Percentiles rank a stretch among this genome's conserved stretches.
These are phyloP conservation scores for Tolypocladium pustulatum DNA, from an alignment of 2,329 filamentous ascomycete species.

Conservation along the genomic window DNA sequence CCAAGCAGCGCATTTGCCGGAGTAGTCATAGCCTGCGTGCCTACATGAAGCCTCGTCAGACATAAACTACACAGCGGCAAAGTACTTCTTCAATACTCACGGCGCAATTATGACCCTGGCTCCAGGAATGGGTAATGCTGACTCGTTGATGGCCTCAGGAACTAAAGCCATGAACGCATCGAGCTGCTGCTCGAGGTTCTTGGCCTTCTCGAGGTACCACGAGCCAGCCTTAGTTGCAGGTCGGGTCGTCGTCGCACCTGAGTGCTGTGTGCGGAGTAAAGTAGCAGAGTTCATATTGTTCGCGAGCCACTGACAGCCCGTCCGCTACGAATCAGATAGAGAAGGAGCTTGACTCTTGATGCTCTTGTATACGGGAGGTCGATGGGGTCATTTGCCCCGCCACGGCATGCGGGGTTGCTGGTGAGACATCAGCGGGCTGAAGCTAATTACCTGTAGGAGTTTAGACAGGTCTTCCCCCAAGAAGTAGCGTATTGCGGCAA, in stretches of 20 bases:
- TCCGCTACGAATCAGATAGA: neutral
- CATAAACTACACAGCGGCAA: neutral
- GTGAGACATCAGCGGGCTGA: neutral
- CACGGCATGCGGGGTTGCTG: conserved; percentile 6
- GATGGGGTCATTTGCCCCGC: conserved; percentile 3
- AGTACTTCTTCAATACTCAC: conserved; percentile 42
- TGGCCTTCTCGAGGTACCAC: conserved; percentile 66
- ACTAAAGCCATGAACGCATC: conserved; percentile 66
- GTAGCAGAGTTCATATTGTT: too few species aligned
- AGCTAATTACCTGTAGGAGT: neutral
- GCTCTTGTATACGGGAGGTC: neutral
- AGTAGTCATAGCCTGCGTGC: conserved; percentile 90
- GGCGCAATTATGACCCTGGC: conserved; percentile 86
- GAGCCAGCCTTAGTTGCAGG: conserved; percentile 66
- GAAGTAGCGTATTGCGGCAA: neutral
- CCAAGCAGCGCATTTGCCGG: conserved; percentile 84
- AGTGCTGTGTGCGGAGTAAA: too few species aligned
- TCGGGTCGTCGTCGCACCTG: conserved; percentile 20
- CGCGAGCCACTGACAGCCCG: neutral
- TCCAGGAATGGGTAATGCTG: conserved; percentile 53
- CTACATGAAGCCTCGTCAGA: conserved; percentile 31
- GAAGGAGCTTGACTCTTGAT: neutral
- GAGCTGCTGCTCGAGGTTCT: conserved; percentile 56
- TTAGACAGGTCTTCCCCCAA: neutral
- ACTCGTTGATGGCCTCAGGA: conserved; percentile 50